These are phyloP conservation scores for Lentinula sp. DNA, from an alignment of 768 basidiomycete genomes.

Conservation along the genomic window DNA sequence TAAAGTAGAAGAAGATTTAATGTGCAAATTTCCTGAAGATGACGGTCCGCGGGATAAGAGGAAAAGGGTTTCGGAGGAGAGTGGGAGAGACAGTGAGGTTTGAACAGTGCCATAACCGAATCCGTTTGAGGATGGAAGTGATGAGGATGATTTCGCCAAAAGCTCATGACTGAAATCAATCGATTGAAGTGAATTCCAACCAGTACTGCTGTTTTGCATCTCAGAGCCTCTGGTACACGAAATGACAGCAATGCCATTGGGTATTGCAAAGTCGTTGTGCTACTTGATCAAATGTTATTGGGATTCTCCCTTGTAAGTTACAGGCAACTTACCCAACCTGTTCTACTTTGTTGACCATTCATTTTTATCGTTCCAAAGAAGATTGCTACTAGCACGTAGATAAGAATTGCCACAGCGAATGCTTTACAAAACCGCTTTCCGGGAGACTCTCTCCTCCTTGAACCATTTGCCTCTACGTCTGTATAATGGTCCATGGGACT, in stretches of 20 bases:
- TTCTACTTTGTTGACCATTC: background rate
- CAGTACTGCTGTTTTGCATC: background rate
- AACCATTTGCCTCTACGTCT: background rate
- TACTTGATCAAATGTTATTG: background rate
- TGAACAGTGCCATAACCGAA: background rate
- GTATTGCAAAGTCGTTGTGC: background rate
- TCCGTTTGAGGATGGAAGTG: background rate
- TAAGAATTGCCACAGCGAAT: background rate
- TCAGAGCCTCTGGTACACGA: background rate
- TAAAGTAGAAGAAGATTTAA: slow-evolving; percentile 6
- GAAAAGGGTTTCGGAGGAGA: slow-evolving; percentile 16
- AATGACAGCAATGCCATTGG: background rate
- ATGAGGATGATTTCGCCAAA: background rate
- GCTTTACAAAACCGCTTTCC: slow-evolving; percentile 2
- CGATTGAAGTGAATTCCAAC: background rate
- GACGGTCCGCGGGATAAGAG: slow-evolving; percentile 25
- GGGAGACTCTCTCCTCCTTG: background rate
- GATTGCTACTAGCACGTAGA: background rate
- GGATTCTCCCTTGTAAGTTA: background rate
- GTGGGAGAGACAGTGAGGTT: background rate
- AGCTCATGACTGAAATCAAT: background rate
- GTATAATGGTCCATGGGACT: background rate
- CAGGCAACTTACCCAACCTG: background rate
- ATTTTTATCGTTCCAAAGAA: background rate
- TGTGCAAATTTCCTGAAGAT: slow-evolving; percentile 12